phyloP scores from a whole-genome alignment of 495 filamentous ascomycete species.

The Cercophora newfieldiana region DNA sequence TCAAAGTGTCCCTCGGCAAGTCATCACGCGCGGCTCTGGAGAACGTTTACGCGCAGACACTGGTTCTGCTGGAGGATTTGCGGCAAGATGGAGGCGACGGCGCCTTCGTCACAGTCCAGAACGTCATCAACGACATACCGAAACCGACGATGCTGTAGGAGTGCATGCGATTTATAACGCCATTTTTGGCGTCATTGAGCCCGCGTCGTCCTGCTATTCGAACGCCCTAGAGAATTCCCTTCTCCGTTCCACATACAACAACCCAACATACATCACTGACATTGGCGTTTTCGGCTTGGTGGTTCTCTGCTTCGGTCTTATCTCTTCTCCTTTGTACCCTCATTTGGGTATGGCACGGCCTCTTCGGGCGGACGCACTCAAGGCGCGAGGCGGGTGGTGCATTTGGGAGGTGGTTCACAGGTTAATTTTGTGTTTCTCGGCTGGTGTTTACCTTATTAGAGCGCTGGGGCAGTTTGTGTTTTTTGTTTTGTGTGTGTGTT shows the following conservation, averaged over 20 bases:
- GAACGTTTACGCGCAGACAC: slow-evolving; percentile 82
- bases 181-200: not conserved
- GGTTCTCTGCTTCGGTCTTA: not conserved
- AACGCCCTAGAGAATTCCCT: not conserved
- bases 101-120: slow-evolving; percentile 82
- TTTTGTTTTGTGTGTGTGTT: not conserved
- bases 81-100: slow-evolving; percentile 81
- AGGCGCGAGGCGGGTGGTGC: not conserved
- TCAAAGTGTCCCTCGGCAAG: slow-evolving; percentile 82
- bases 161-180: not conserved
- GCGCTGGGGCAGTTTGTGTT: not conserved
- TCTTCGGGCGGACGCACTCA: not conserved
- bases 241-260: not conserved
- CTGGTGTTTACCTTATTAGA: not conserved
- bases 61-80: slow-evolving; percentile 78
- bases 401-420: not conserved
- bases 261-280: not conserved
- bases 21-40: slow-evolving; percentile 86
- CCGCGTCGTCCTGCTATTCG: not conserved
- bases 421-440: not conserved
- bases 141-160: slow-evolving; percentile 16
- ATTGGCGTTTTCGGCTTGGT: slow-evolving; percentile 1
- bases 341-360: not conserved
- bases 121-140: slow-evolving; percentile 54
- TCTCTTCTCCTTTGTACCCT: not conserved